Evolutionary conservation across 2,329 filamentous ascomycete genomes (phyloP), one percentile per base, ranked within the genome.

Genomic region (Emergomyces orientalis): DNA sequence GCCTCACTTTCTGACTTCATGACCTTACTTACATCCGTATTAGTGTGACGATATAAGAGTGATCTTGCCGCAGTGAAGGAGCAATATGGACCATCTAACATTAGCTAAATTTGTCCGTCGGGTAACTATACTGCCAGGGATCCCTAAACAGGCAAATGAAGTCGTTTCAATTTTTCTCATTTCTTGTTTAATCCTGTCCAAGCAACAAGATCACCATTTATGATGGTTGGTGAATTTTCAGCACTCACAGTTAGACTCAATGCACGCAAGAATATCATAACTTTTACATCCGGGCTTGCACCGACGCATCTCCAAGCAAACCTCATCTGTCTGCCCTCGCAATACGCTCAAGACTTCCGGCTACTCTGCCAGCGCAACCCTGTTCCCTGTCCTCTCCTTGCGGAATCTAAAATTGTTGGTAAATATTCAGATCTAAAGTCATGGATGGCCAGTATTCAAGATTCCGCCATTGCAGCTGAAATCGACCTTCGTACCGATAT

Each of bases 341-440:
- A 74, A 39, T 83, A 86, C 70, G 84, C 85, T 14, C 60, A 74
- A 22, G 82, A 86, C 70, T 88, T 87, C 71, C 78, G 81, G 14
- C 71, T 79, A 22, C 80, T 87, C 30, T 87, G 85, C 71, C 76
- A 77, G 1, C 79, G 84, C 58, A 88, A 88, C 66, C 83, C 85
- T 2, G 84, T 87, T 0, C 80, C 85, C 0, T 87, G 85, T 67
- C 85, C 85, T 0, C 74, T 88, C 0, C 75, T 87, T 11, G 84
- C 80, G 14, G 80, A 83, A 68, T 84, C 81, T 2, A 72, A 73
- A 0, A 52, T 65, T 0, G 72, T 76, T 0, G 84, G 84, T 3
- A 69, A 74, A 49, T 81, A 73, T 64, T 68, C 72, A 56, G 64
- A 70, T 2, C 68, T 82, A n/a, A 75, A 71, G 37, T 79, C 77